phyloP scores from a whole-genome alignment of 2,329 filamentous ascomycete species.

The Ustulina deusta region DNA sequence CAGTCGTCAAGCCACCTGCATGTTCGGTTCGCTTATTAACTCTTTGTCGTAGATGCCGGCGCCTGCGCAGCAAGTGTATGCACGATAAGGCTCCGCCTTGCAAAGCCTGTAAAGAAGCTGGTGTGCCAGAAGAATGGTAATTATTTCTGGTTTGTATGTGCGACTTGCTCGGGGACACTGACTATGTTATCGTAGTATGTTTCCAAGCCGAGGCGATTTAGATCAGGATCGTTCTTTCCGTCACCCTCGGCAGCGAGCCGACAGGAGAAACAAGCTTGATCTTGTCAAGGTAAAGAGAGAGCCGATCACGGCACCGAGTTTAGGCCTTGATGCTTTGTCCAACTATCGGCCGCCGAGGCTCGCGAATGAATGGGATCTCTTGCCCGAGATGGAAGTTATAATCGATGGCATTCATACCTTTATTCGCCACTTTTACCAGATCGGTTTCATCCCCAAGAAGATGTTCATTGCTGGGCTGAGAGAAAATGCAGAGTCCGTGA shows the following conservation, averaged over 20 bases:
- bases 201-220: slow-evolving; percentile 64
- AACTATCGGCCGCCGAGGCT: slow-evolving; percentile 54
- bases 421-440: slow-evolving; percentile 68
- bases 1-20: not conserved
- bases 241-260: slow-evolving; percentile 64
- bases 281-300: slow-evolving; percentile 48
- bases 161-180: slow-evolving; percentile 20
- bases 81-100: slow-evolving; percentile 65
- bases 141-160: slow-evolving; percentile 12
- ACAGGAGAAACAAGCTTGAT: slow-evolving; percentile 57
- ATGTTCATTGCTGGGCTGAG: slow-evolving; percentile 62
- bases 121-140: slow-evolving; percentile 65
- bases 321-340: slow-evolving; percentile 42
- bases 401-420: slow-evolving; percentile 66
- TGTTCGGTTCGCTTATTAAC: slow-evolving; percentile 22
- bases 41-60: slow-evolving; percentile 60
- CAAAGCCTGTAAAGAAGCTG: slow-evolving; percentile 63
- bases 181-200: slow-evolving; percentile 55
- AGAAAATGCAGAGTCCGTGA: slow-evolving; percentile 61
- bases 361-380: slow-evolving; percentile 61
- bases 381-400: slow-evolving; percentile 63
- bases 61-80: slow-evolving; percentile 68
- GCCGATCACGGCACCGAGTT: slow-evolving; percentile 39
- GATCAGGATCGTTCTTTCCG: slow-evolving; percentile 68
- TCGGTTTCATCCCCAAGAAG: slow-evolving; percentile 69